These are phyloP conservation scores for Corymbia maculata DNA, from an alignment of 345 rosid genomes.

Conservation along the genomic window DNA sequence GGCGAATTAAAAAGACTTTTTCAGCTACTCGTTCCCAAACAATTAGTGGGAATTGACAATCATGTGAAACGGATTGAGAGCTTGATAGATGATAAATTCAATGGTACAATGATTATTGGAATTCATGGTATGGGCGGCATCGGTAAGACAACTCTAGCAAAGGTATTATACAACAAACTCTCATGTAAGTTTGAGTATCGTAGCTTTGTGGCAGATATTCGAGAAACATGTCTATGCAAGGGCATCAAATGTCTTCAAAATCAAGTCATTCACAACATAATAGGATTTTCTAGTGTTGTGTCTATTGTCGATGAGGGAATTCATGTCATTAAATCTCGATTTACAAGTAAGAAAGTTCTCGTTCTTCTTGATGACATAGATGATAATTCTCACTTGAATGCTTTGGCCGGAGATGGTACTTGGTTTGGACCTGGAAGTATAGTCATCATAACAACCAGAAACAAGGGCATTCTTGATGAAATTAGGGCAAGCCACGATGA, in stretches of 20 bases:
- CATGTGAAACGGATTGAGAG: neutral
- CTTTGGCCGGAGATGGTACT: neutral
- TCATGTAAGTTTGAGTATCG: neutral
- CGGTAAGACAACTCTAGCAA: neutral
- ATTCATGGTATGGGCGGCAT: neutral
- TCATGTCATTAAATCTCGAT: neutral
- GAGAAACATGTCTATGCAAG: rapidly evolving
- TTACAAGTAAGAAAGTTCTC: neutral
- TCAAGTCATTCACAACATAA: neutral
- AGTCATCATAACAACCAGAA: neutral
- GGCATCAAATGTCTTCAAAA: neutral
- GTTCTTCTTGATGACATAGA: neutral
- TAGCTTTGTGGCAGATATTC: neutral
- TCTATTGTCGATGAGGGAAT: neutral
- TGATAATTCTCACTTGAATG: neutral
- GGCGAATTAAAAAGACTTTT: neutral
- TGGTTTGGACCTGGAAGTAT: rapidly evolving
- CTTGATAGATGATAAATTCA: neutral
- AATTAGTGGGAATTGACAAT: neutral
- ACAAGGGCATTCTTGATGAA: neutral
- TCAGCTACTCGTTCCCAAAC: neutral
- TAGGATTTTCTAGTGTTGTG: neutral
- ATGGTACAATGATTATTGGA: rapidly evolving
- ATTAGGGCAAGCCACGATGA: neutral
- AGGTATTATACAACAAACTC: neutral